Evolutionary conservation across 1,139 yeast species (phyloP), one percentile per base, ranked within the genome.

Genomic region (Pichia sp.): DNA sequence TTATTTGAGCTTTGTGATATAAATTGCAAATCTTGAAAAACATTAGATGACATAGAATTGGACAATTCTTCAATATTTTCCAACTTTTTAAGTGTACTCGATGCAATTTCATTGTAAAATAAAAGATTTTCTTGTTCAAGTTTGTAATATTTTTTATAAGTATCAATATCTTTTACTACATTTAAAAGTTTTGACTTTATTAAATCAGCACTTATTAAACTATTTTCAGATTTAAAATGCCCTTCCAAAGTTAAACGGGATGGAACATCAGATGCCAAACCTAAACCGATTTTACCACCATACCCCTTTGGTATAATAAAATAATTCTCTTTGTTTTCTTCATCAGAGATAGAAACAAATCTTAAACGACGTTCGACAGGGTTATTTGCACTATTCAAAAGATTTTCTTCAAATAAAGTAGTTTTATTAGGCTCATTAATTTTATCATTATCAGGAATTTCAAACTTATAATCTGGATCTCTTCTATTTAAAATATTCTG

Each of bases 401-500:
- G 44, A 39, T 56, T 51, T 12, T 53, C 34, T 30, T 55, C 57
- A 28, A 51, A 52, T 3, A 57, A 38, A 8, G 54, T 36, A 12
- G 34, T 41, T 22, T 42, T 36, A 29, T n/a, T 27, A 2, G 41
- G 11, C 3, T 35, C 33, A 6, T 16, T 11, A 16, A 34, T 30
- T 6, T 31, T 27, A 24, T 40, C 42, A 20, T 31, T 20, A 12
- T 10, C 16, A 11, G n/a, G n/a, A n/a, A 10, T 37, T 10, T 30
- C 25, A 12, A 11, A n/a, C 4, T 33, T 41, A 27, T 30, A 46
- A 30, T 40, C 34, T 16, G 43, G 29, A 30, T 49, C 48, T n/a
- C 48, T 48, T 10, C 41, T 42, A 30, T 45, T 47, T 11, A 64
- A 51, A 41, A 68, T 72, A 41, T 71, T 65, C 4, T 63, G 59